A percentile compares a stretch with the other conserved stretches of the same genome.
phyloP scores from a whole-genome alignment of 2,329 filamentous ascomycete genomes.

The Penicillium hesseltinei region DNA sequence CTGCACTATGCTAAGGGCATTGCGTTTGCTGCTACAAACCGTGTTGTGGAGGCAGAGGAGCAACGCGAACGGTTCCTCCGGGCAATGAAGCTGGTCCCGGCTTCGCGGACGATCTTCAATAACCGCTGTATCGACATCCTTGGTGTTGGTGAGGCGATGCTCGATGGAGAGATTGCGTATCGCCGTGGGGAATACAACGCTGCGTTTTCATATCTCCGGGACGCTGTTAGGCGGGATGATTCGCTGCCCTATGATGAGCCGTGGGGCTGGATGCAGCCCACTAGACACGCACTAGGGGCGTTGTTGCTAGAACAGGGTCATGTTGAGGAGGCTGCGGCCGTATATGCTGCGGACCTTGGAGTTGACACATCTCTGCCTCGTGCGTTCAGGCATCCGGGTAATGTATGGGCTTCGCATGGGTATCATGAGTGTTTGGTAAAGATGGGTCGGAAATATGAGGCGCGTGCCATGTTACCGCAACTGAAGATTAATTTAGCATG shows the following conservation, averaged over 20 bases:
- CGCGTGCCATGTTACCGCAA: slow-evolving; percentile 47
- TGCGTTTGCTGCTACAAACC: slow-evolving; percentile 60
- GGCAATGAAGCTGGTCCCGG: slow-evolving; percentile 54
- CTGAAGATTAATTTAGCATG: slow-evolving; percentile 52
- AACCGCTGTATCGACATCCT: slow-evolving; percentile 66
- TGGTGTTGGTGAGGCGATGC: slow-evolving; percentile 60
- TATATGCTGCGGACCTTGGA: slow-evolving; percentile 64
- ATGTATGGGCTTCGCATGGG: slow-evolving; percentile 73
- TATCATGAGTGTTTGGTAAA: slow-evolving; percentile 66
- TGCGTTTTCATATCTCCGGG: slow-evolving; percentile 60
- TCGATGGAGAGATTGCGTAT: slow-evolving; percentile 72
- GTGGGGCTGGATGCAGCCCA: slow-evolving; percentile 78
- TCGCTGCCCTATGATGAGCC: slow-evolving; percentile 69
- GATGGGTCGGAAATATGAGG: slow-evolving; percentile 51
- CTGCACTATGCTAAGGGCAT: slow-evolving; percentile 67
- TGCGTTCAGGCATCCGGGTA: slow-evolving; percentile 67
- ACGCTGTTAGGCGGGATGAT: slow-evolving; percentile 62
- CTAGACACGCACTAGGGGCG: slow-evolving; percentile 68
- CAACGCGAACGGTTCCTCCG: slow-evolving; percentile 53
- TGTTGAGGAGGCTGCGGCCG: slow-evolving; percentile 53
- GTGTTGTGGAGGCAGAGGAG: slow-evolving; percentile 53
- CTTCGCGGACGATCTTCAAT: slow-evolving; percentile 65
- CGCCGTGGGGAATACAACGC: slow-evolving; percentile 57
- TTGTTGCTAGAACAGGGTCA: slow-evolving; percentile 65
- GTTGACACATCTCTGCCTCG: slow-evolving; percentile 59